Evolutionary conservation across 2,329 filamentous ascomycete species (phyloP).

Genomic region (Colletotrichum lini): DNA sequence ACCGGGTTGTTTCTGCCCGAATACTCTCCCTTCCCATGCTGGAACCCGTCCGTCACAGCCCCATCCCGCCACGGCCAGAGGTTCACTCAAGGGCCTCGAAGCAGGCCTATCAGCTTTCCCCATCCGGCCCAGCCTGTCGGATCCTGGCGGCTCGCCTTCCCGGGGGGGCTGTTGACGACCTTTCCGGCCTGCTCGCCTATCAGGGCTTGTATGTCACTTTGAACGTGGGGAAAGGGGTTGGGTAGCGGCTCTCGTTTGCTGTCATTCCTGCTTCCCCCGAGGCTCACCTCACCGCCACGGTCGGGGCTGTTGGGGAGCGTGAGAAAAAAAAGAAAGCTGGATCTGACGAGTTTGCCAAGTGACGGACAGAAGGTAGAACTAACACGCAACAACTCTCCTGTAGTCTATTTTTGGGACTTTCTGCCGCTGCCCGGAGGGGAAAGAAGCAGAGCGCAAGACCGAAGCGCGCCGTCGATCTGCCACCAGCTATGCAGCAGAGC

Average conservation of each 20-base stretch:
- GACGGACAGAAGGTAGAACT: background rate
- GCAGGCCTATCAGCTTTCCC: conserved; percentile 6
- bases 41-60: conserved; percentile 20
- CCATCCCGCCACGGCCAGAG: conserved; percentile 14
- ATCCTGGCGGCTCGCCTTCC: conserved; percentile 21
- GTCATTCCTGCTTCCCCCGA: conserved; percentile 1
- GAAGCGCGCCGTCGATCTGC: background rate
- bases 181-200: conserved; percentile 19
- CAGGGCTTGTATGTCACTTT: background rate
- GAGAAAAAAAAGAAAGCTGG: conserved; percentile 22
- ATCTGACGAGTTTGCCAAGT: background rate
- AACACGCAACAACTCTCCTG: too few species aligned
- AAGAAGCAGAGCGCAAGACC: background rate
- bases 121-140: conserved; percentile 28
- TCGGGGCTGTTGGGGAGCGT: background rate
- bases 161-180: background rate
- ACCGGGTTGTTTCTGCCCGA: conserved; percentile 17
- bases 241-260: background rate
- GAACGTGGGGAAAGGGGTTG: conserved; percentile 13
- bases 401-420: background rate
- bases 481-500: too few species aligned
- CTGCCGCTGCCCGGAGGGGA: background rate
- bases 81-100: background rate
- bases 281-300: conserved; percentile 7
- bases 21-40: conserved; percentile 9